phyloP scores from a whole-genome alignment of 352 stramenopile species.

The Pelagophyceae sp. region DNA sequence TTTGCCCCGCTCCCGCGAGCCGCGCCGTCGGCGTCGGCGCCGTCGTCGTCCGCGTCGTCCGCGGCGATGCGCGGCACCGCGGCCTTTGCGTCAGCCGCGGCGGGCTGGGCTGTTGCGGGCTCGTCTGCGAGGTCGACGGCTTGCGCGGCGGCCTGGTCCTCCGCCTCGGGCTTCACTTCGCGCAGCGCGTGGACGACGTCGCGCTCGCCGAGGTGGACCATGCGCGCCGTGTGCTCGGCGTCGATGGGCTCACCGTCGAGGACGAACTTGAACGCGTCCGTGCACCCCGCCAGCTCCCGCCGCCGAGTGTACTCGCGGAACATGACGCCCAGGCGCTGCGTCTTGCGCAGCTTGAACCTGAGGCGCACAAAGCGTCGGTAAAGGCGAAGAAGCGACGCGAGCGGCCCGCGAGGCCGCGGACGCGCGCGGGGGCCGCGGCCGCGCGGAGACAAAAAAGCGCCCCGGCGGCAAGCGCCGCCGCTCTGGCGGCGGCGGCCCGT shows the following conservation, averaged over 20 bases:
- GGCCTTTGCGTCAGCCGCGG: neutral
- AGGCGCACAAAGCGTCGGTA: neutral
- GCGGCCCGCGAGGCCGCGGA: too few relatives aligned
- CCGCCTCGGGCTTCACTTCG: neutral
- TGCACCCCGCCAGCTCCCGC: neutral
- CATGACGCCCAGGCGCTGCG: conserved; percentile 13
- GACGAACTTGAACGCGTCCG: neutral
- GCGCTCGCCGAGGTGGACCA: conserved; percentile 1
- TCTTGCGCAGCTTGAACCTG: conserved; percentile 2
- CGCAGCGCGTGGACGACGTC: neutral
- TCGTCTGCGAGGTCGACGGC: neutral
- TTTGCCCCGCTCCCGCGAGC: too few relatives aligned
- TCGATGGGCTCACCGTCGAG: conserved; percentile 13
- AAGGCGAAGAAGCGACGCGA: neutral
- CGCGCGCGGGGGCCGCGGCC: too few relatives aligned
- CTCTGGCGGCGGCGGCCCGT: too few relatives aligned
- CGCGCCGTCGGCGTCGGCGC: too few relatives aligned
- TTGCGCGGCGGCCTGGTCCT: neutral
- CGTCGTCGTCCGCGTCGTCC: neutral
- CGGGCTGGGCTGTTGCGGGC: neutral
- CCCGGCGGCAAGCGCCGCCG: too few relatives aligned
- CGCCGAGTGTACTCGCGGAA: conserved; percentile 14
- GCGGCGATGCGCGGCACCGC: neutral
- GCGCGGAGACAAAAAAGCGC: too few relatives aligned
- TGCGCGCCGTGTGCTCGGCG: conserved; percentile 12